Evolutionary conservation across 2,329 filamentous ascomycete genomes (phyloP).

Genomic region (Gliomastix tumulicola): DNA sequence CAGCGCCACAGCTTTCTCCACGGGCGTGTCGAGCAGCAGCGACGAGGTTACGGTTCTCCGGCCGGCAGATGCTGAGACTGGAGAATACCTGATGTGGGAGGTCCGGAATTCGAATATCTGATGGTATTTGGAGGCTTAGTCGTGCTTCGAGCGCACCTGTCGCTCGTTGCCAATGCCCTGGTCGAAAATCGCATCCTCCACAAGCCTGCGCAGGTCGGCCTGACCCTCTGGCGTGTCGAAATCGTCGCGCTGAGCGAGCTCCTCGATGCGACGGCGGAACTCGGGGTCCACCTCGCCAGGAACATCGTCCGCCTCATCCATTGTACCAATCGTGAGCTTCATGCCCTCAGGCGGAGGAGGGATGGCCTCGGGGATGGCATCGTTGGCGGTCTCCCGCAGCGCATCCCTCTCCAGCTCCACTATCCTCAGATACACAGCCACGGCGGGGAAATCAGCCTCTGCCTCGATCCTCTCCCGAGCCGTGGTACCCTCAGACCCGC

Average conservation of each 20-base stretch:
- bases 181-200: constrained; percentile 72
- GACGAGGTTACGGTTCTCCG: constrained; percentile 48
- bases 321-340: constrained; percentile 68
- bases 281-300: constrained; percentile 68
- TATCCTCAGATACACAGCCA: constrained; percentile 61
- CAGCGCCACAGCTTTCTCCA: constrained; percentile 43
- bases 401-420: constrained; percentile 19
- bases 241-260: constrained; percentile 75
- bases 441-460: constrained; percentile 71
- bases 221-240: constrained; percentile 79
- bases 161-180: constrained; percentile 57
- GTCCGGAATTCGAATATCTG: constrained; percentile 36
- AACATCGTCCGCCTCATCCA: constrained; percentile 55
- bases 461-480: constrained; percentile 73
- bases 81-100: constrained; percentile 57
- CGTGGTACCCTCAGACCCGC: constrained; percentile 69
- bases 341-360: constrained; percentile 70
- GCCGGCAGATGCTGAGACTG: constrained; percentile 35
- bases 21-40: constrained; percentile 31
- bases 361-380: constrained; percentile 28
- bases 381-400: constrained; percentile 18
- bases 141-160: constrained; percentile 55
- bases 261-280: constrained; percentile 79
- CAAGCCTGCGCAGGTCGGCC: constrained; percentile 66
- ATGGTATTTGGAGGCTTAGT: constrained; percentile 27